Conservation (phyloP, 331 rosid species). For the Cydonia oblonga region DNA sequence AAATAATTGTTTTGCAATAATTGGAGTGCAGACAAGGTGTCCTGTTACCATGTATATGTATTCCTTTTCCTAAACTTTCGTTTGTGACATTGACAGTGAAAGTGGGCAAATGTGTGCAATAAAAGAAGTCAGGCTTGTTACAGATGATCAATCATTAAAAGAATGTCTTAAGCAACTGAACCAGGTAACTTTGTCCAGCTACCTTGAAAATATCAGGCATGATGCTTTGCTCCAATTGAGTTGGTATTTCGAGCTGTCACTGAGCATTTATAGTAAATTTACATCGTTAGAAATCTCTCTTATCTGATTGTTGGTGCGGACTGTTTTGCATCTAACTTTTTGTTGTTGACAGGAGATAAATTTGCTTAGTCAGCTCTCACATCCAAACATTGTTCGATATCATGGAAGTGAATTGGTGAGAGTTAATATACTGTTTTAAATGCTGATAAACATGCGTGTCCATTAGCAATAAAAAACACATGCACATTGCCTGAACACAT, state of each 20-base stretch:
- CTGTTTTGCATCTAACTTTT: conserved; percentile 1
- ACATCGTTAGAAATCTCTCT: background rate
- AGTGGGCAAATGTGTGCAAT: conserved; percentile 97
- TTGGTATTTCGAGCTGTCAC: background rate
- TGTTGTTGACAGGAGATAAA: conserved; percentile 65
- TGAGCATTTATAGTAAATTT: conserved; percentile 9
- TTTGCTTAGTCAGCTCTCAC: conserved; percentile 73
- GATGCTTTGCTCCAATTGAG: background rate
- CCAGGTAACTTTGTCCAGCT: conserved; percentile 39
- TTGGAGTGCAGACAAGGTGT: background rate
- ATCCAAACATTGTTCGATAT: conserved; percentile 83
- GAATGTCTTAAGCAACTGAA: conserved; percentile 86
- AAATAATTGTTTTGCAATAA: background rate
- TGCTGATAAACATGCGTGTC: background rate
- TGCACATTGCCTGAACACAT: background rate
- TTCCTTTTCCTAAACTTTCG: conserved; percentile 19
- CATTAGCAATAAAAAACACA: background rate
- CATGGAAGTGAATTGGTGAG: conserved; percentile 86
- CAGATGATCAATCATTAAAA: conserved; percentile 63
- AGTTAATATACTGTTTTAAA: conserved; percentile 1
- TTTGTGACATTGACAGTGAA: conserved; percentile 48
- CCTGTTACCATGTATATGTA: background rate
- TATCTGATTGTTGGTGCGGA: background rate
- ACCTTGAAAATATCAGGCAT: background rate
- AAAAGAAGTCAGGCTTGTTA: conserved; percentile 68